Percentiles rank a stretch among this genome's conserved stretches.
phyloP scores from a whole-genome alignment of 768 basidiomycete species.

The Tremella fuciformis region DNA sequence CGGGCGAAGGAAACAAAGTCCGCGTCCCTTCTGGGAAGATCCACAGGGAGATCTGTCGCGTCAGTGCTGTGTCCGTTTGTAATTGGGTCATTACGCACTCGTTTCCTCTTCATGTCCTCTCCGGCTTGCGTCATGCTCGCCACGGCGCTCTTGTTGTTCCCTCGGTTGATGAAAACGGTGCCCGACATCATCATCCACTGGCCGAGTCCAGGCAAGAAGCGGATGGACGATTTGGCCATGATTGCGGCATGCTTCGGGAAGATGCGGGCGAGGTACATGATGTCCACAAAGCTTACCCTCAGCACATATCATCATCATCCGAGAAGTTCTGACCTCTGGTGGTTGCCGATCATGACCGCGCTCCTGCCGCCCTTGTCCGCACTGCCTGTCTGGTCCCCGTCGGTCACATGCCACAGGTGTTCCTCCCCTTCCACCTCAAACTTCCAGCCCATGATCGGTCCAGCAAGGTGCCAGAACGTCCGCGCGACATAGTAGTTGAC shows the following conservation, averaged over 20 bases:
- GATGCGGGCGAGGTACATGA: conserved; percentile 74
- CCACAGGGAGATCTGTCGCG: conserved; percentile 69
- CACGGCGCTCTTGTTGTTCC: conserved; percentile 69
- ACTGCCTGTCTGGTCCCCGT: conserved; percentile 24
- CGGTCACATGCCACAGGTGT: conserved; percentile 56
- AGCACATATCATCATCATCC: conserved; percentile 62
- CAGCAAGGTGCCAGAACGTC: conserved; percentile 69
- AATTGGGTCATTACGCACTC: conserved; percentile 35
- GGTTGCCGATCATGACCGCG: conserved; percentile 76
- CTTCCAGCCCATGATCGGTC: conserved; percentile 63
- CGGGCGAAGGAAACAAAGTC: conserved; percentile 63
- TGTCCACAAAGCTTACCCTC: conserved; percentile 47
- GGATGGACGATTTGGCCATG: conserved; percentile 86
- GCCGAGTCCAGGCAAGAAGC: conserved; percentile 75
- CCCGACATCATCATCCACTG: conserved; percentile 84
- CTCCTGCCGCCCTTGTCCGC: conserved; percentile 58
- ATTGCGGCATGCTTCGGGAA: conserved; percentile 80
- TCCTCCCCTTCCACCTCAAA: conserved; percentile 86
- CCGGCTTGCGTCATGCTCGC: conserved; percentile 73
- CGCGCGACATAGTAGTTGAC: conserved; percentile 79
- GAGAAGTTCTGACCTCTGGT: conserved; percentile 63
- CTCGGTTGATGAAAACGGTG: conserved; percentile 87
- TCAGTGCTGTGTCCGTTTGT: not conserved
- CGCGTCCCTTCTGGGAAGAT: conserved; percentile 96
- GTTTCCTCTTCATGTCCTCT: conserved; percentile 65